Conservation (phyloP, 225 moss, liverwort and hornwort species). For the Pseudisothecium myosuroides region DNA sequence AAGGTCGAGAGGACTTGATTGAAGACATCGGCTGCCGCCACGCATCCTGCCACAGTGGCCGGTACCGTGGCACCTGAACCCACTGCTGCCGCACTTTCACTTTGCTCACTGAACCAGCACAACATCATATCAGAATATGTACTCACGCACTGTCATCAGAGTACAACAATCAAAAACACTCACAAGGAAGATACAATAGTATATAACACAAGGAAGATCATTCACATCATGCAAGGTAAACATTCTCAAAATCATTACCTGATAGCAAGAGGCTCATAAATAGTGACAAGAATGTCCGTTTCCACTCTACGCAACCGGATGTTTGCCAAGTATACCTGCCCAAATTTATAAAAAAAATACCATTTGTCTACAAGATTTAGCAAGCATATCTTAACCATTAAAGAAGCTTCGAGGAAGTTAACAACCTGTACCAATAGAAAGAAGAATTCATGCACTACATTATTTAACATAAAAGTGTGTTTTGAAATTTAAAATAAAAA, state of each 20-base stretch:
- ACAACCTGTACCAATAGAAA: too few species aligned
- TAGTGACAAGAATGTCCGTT: conserved; percentile 62
- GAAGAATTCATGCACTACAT: background rate
- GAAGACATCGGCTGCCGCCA: conserved; percentile 36
- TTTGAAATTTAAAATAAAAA: background rate
- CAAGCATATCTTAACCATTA: background rate
- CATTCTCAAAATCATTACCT: conserved; percentile 17
- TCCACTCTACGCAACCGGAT: conserved; percentile 57
- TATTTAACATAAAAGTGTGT: background rate
- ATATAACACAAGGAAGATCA: background rate
- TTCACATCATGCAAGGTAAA: background rate
- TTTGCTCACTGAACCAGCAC: conserved; percentile 22
- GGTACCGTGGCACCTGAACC: conserved; percentile 19
- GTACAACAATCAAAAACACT: background rate
- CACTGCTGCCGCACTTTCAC: conserved; percentile 21
- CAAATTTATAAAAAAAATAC: background rate
- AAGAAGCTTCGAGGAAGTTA: background rate
- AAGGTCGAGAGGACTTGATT: conserved; percentile 34
- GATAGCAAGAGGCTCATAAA: conserved; percentile 65
- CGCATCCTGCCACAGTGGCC: conserved; percentile 14
- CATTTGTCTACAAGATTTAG: background rate
- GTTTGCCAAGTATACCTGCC: conserved; percentile 61
- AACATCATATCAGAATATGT: background rate
- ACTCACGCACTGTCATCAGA: background rate
- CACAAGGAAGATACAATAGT: background rate